phyloP scores from a whole-genome alignment of 2,329 filamentous ascomycete genomes.

The Colletotrichum agaves region DNA sequence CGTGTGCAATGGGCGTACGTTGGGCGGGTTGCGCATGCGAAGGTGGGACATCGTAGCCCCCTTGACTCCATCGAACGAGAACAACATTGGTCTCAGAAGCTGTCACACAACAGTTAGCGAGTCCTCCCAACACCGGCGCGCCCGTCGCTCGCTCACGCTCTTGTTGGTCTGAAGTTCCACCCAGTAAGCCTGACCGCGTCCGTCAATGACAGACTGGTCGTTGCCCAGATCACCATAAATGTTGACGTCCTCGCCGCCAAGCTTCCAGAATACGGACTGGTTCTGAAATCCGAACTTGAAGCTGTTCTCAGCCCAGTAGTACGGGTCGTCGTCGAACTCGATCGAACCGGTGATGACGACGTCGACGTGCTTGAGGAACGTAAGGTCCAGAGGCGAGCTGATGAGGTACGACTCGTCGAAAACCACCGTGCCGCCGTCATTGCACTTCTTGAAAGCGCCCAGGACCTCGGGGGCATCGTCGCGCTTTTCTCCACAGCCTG shows the following conservation, averaged over 20 bases:
- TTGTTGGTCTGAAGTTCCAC: conserved; percentile 32
- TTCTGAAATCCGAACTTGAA: conserved; percentile 76
- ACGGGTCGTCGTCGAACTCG: conserved; percentile 72
- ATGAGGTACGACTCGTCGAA: conserved; percentile 70
- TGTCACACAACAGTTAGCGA: background rate
- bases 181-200: conserved; percentile 64
- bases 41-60: conserved; percentile 32
- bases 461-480: conserved; percentile 59
- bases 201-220: conserved; percentile 59
- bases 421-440: conserved; percentile 70
- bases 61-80: conserved; percentile 27
- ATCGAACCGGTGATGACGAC: conserved; percentile 66
- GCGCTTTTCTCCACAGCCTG: conserved; percentile 20
- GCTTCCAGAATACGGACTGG: conserved; percentile 55
- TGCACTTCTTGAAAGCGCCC: conserved; percentile 66
- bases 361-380: conserved; percentile 72
- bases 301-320: conserved; percentile 74
- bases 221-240: conserved; percentile 66
- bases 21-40: conserved; percentile 66
- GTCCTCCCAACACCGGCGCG: background rate
- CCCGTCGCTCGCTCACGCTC: background rate
- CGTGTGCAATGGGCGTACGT: conserved; percentile 34
- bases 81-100: conserved; percentile 27
- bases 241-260: conserved; percentile 58
- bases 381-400: conserved; percentile 72